phyloP scores from a whole-genome alignment of 495 filamentous ascomycete genomes.

The Astrothelium subdiscretum region DNA sequence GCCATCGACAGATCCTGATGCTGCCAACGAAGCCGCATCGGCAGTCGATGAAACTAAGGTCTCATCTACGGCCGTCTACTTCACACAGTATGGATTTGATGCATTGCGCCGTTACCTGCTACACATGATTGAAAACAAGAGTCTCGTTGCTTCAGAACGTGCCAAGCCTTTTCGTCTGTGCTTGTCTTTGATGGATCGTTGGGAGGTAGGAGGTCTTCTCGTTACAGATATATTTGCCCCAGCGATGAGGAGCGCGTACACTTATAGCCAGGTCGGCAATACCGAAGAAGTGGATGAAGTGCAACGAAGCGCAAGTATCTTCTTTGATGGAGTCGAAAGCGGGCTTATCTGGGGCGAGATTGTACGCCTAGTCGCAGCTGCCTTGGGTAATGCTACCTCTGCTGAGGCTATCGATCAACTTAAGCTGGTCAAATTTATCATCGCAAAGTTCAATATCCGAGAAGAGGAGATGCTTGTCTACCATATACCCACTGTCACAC shows the following conservation, averaged over 20 bases:
- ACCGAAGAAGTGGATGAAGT: slow-evolving; percentile 74
- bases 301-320: slow-evolving; percentile 79
- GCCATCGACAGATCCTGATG: slow-evolving; percentile 36
- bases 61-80: slow-evolving; percentile 53
- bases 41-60: slow-evolving; percentile 5
- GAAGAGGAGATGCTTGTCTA: slow-evolving; percentile 91
- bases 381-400: slow-evolving; percentile 37
- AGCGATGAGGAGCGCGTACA: slow-evolving; percentile 63
- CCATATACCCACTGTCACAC: slow-evolving; percentile 65
- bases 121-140: slow-evolving; percentile 54
- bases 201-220: slow-evolving; percentile 87
- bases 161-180: slow-evolving; percentile 87
- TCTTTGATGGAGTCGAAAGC: slow-evolving; percentile 95
- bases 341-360: slow-evolving; percentile 84
- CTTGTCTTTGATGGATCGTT: slow-evolving; percentile 90
- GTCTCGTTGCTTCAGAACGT: slow-evolving; percentile 49
- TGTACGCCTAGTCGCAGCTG: slow-evolving; percentile 43
- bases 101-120: slow-evolving; percentile 64
- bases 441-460: slow-evolving; percentile 79
- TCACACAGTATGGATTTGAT: slow-evolving; percentile 63
- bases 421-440: slow-evolving; percentile 65
- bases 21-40: slow-evolving; percentile 30
- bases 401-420: slow-evolving; percentile 46
- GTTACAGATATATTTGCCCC: slow-evolving; percentile 81
- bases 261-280: slow-evolving; percentile 48